A percentile compares a stretch with the other conserved stretches of the same genome.
Evolutionary conservation across 257 asterid genomes (phyloP).

Genomic region (Jaltomata sinuosa): DNA sequence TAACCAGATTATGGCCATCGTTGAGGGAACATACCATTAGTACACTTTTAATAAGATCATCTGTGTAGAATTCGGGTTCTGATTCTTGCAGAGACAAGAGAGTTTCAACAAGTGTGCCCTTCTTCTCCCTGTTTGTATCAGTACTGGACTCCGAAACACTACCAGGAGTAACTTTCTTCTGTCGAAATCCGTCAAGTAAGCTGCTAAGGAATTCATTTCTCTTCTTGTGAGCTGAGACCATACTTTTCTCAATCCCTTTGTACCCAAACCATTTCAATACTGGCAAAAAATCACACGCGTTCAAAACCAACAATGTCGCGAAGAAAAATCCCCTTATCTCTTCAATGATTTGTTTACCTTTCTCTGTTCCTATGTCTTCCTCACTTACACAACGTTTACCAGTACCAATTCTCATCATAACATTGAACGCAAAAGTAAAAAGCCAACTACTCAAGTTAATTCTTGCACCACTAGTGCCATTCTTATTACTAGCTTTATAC

Average conservation of each 20-base stretch:
- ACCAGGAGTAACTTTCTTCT: not conserved
- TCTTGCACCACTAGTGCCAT: not conserved
- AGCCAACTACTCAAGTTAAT: constrained; percentile 27
- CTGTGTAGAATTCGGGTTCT: constrained; percentile 23
- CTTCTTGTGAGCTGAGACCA: constrained; percentile 10
- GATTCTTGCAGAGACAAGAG: constrained; percentile 11
- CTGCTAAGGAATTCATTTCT: constrained; percentile 30
- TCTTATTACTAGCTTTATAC: not conserved
- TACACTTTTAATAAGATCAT: constrained; percentile 15
- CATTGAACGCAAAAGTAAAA: constrained; percentile 19
- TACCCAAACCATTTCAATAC: constrained; percentile 46
- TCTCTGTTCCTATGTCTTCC: constrained; percentile 22
- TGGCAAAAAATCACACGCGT: constrained; percentile 47
- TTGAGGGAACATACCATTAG: constrained; percentile 13
- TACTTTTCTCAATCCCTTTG: constrained; percentile 34
- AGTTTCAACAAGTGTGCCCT: constrained; percentile 18
- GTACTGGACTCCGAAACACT: not conserved
- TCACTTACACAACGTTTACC: constrained; percentile 28
- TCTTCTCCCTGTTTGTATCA: not conserved
- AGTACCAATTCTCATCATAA: constrained; percentile 21
- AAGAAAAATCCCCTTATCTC: constrained; percentile 15
- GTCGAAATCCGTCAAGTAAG: not conserved
- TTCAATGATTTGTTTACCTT: constrained; percentile 19
- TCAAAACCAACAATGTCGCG: not conserved
- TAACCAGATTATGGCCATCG: not conserved